These are phyloP conservation scores for Clarireedia paspali DNA, from an alignment of 2,329 filamentous ascomycete genomes.

Conservation along the genomic window DNA sequence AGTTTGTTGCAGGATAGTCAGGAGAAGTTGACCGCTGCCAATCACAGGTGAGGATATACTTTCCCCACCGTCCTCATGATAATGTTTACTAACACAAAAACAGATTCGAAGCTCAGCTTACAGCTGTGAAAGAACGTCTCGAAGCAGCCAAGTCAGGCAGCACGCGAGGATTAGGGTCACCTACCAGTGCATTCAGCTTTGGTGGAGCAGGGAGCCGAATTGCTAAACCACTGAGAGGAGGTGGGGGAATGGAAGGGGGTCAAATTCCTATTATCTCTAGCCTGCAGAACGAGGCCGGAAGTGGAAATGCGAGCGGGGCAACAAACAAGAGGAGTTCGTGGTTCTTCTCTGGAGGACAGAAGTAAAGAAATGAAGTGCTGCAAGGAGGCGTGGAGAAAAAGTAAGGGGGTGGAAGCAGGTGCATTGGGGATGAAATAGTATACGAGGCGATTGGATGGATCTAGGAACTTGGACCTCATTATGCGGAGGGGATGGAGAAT, in stretches of 20 bases:
- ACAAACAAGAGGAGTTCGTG: constrained; percentile 24
- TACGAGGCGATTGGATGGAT: constrained; percentile 3
- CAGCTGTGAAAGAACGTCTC: constrained; percentile 93
- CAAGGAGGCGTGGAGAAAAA: background rate
- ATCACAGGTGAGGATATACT: constrained; percentile 71
- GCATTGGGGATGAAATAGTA: background rate
- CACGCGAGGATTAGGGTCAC: constrained; percentile 70
- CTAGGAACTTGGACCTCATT: background rate
- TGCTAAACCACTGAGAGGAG: constrained; percentile 60
- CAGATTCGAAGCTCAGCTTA: constrained; percentile 95
- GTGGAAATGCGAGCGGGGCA: constrained; percentile 15
- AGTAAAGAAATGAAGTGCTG: constrained; percentile 13
- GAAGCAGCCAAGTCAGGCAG: constrained; percentile 91
- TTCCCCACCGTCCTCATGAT: background rate
- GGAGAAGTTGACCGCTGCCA: constrained; percentile 94
- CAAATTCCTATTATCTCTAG: constrained; percentile 49
- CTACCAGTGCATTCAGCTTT: constrained; percentile 64
- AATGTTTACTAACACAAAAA: constrained; percentile 14
- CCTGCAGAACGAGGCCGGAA: constrained; percentile 45
- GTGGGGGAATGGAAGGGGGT: constrained; percentile 33
- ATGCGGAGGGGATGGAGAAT: background rate
- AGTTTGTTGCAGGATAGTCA: constrained; percentile 90
- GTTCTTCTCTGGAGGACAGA: constrained; percentile 30
- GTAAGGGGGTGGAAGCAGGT: background rate
- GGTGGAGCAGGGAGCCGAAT: constrained; percentile 56